Evolutionary conservation across 2,329 filamentous ascomycete genomes (phyloP), one percentile per base, ranked within the genome.

Genomic region (Cryphonectria radicalis): DNA sequence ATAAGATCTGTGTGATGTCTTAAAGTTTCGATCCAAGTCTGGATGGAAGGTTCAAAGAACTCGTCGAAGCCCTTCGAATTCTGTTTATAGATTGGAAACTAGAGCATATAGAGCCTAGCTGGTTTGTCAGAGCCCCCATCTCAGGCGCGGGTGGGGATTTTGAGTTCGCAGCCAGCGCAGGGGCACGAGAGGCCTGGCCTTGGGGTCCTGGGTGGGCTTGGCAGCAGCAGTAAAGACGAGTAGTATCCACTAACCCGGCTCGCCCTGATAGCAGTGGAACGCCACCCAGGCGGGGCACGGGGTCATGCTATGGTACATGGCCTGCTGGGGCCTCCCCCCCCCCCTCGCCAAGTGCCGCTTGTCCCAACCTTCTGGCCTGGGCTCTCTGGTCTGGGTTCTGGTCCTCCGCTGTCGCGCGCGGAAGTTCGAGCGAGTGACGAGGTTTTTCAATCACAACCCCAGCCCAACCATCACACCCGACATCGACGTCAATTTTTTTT

Each of bases 141-240:
- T 37, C 17, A 13, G 3, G 42, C 14, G 37, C 14, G 62, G 63
- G 43, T 19, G 43, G 43, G 42, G 17, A 43, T 50, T 65, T 64
- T 65, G 63, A 32, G 40, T 50, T 65, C 35, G 63, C 63, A 50
- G 63, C 63, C 63, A 65, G 63, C 63, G 63, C 63, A 65, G 63
- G 63, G 63, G 63, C 63, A 19, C 59, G n/a, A 19, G 37, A 19
- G 37, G 62, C 40, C 19, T 40, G 42, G 6, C 35, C 17, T 63
- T 35, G 22, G 32, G 17, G 59, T 10, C 59, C 35, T 40, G 59
- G 14, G 59, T 13, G 32, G 37, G 35, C 32, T 37, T 14, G 37
- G 32, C 32, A 25, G 59, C 59, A 40, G 59, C 55, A 59, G 55
- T 7, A 28, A 59, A 22, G 43, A 50, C 43, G 43, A 22, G 46